Evolutionary conservation across 2,329 filamentous ascomycete species (phyloP).

Genomic region (Penicillium fuscoglaucum): DNA sequence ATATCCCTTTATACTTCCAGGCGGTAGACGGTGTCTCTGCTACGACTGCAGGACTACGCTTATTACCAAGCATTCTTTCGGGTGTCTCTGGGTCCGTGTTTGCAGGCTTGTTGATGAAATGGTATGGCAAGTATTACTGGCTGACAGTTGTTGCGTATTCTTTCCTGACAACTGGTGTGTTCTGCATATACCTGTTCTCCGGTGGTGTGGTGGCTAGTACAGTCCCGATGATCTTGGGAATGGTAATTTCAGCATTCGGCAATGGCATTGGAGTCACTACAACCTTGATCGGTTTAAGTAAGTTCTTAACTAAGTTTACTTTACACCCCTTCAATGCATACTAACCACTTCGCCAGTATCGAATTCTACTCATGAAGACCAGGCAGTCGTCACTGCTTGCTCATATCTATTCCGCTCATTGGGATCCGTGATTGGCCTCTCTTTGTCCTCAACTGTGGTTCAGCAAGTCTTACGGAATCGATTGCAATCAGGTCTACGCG

Average conservation of each 20-base stretch:
- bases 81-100: constrained; percentile 65
- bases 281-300: constrained; percentile 66
- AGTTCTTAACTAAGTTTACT: constrained; percentile 25
- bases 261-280: constrained; percentile 67
- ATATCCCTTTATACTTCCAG: constrained; percentile 77
- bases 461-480: constrained; percentile 65
- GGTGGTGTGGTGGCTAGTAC: constrained; percentile 55
- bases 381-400: constrained; percentile 74
- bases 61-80: constrained; percentile 65
- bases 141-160: constrained; percentile 62
- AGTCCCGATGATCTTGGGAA: constrained; percentile 57
- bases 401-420: constrained; percentile 79
- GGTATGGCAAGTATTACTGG: constrained; percentile 70
- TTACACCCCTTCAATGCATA: neutral
- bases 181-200: constrained; percentile 58
- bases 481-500: constrained; percentile 55
- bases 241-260: constrained; percentile 56
- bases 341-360: constrained; percentile 53
- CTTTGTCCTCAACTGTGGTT: constrained; percentile 68
- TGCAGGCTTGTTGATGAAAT: constrained; percentile 66
- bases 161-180: constrained; percentile 55
- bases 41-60: constrained; percentile 62
- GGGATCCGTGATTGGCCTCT: constrained; percentile 65
- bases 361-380: constrained; percentile 65
- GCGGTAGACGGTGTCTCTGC: constrained; percentile 66